These are phyloP conservation scores for Lepidium sativum DNA, from an alignment of 345 rosid species.

Conservation along the genomic window DNA sequence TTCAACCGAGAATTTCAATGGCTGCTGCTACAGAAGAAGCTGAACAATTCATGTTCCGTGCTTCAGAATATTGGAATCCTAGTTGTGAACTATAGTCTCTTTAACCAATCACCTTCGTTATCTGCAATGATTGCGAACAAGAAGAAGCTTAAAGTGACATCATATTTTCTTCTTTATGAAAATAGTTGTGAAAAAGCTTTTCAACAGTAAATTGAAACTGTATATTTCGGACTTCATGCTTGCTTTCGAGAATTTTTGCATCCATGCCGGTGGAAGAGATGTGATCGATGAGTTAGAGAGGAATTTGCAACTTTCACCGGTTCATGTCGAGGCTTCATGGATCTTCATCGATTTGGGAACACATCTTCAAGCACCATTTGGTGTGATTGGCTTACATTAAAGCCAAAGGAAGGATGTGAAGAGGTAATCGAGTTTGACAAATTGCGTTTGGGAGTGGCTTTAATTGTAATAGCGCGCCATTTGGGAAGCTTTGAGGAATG, in stretches of 20 bases:
- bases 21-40: constrained; percentile 46
- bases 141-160: constrained; percentile 40
- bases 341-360: constrained; percentile 42
- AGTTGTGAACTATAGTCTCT: constrained; percentile 44
- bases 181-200: constrained; percentile 27
- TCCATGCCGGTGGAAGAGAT: constrained; percentile 55
- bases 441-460: constrained; percentile 36
- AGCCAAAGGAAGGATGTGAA: constrained; percentile 35
- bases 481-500: constrained; percentile 34
- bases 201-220: constrained; percentile 28
- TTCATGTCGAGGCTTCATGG: constrained; percentile 44
- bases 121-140: constrained; percentile 44
- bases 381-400: constrained; percentile 40
- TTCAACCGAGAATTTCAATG: constrained; percentile 33
- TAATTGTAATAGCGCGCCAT: constrained; percentile 41
- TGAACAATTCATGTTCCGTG: constrained; percentile 45
- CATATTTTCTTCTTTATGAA: constrained; percentile 38
- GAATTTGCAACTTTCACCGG: constrained; percentile 37
- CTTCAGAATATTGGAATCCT: constrained; percentile 39
- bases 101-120: constrained; percentile 46
- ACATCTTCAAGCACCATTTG: constrained; percentile 42
- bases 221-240: constrained; percentile 41
- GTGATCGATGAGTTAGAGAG: constrained; percentile 41
- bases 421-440: constrained; percentile 37
- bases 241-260: constrained; percentile 47